Evolutionary conservation across 352 stramenopile species (phyloP).

Genomic region (Globisporangium recalcitrans): DNA sequence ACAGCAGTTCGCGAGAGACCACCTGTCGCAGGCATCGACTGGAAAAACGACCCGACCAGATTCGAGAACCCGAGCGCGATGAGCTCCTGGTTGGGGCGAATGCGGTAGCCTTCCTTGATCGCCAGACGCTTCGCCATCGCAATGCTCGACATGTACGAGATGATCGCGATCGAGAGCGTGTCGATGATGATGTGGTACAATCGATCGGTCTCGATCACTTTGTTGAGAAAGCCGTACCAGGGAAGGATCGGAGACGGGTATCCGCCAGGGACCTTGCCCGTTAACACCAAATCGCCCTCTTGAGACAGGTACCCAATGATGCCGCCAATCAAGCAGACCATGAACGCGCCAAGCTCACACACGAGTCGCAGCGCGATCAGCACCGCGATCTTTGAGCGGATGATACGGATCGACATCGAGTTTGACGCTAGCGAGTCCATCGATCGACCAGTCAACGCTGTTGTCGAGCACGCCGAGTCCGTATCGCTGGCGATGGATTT

Average conservation of each 20-base stretch:
- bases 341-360: slow-evolving; percentile 56
- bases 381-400: slow-evolving; percentile 42
- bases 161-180: slow-evolving; percentile 72
- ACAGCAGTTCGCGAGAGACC: slow-evolving; percentile 89
- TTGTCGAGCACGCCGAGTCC: slow-evolving; percentile 49
- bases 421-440: slow-evolving; percentile 26
- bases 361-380: slow-evolving; percentile 39
- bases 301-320: slow-evolving; percentile 41
- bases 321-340: slow-evolving; percentile 68
- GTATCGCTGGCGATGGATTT: slow-evolving; percentile 35
- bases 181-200: slow-evolving; percentile 60
- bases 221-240: slow-evolving; percentile 47
- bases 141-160: slow-evolving; percentile 90
- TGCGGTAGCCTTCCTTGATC: slow-evolving; percentile 67
- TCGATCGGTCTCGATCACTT: slow-evolving; percentile 40
- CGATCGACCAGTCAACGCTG: slow-evolving; percentile 29
- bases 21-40: slow-evolving; percentile 81
- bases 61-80: slow-evolving; percentile 84
- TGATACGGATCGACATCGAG: slow-evolving; percentile 33
- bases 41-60: slow-evolving; percentile 81
- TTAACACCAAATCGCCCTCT: slow-evolving; percentile 52
- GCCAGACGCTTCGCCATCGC: slow-evolving; percentile 85
- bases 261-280: slow-evolving; percentile 61
- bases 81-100: slow-evolving; percentile 79
- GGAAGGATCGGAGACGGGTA: slow-evolving; percentile 45